Conservation (phyloP, 2,329 filamentous ascomycete genomes). For the Neophaeococcomyces mojaviensis region DNA sequence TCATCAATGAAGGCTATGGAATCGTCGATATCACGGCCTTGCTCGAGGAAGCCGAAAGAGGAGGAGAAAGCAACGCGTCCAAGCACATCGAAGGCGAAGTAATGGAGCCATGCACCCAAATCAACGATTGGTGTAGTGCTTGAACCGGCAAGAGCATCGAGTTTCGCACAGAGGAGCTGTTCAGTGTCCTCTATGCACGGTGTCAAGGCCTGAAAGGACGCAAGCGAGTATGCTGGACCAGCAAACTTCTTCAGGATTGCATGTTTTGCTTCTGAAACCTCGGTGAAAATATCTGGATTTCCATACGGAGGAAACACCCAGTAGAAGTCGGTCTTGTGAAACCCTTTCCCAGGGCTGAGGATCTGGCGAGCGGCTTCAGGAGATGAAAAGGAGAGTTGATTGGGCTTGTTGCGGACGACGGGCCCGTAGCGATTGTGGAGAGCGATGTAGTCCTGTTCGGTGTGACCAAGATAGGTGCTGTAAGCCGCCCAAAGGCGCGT, state of each 20-base stretch:
- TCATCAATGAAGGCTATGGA: constrained; percentile 48
- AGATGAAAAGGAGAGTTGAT: constrained; percentile 43
- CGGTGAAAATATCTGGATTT: constrained; percentile 53
- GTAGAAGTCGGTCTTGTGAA: constrained; percentile 49
- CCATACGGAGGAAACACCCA: constrained; percentile 49
- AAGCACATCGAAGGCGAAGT: constrained; percentile 32
- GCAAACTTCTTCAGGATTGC: constrained; percentile 47
- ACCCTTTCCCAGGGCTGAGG: constrained; percentile 44
- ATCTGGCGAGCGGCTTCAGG: constrained; percentile 41
- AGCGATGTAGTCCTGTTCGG: constrained; percentile 30
- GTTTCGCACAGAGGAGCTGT: constrained; percentile 37
- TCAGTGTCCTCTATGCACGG: constrained; percentile 29
- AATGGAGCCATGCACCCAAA: constrained; percentile 36
- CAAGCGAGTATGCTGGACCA: constrained; percentile 26
- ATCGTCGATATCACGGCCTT: constrained; percentile 44
- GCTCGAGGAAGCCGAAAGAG: constrained; percentile 46
- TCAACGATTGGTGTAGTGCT: constrained; percentile 32
- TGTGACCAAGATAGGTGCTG: constrained; percentile 33
- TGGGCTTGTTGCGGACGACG: constrained; percentile 43
- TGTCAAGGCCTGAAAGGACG: constrained; percentile 24
- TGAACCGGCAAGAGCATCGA: constrained; percentile 34
- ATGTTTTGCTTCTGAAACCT: constrained; percentile 48
- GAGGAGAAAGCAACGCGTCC: constrained; percentile 33
- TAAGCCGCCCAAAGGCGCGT: constrained; percentile 35
- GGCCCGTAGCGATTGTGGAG: constrained; percentile 37